Conservation (phyloP, 2,329 filamentous ascomycete genomes). For the Talaromyces sp. region DNA sequence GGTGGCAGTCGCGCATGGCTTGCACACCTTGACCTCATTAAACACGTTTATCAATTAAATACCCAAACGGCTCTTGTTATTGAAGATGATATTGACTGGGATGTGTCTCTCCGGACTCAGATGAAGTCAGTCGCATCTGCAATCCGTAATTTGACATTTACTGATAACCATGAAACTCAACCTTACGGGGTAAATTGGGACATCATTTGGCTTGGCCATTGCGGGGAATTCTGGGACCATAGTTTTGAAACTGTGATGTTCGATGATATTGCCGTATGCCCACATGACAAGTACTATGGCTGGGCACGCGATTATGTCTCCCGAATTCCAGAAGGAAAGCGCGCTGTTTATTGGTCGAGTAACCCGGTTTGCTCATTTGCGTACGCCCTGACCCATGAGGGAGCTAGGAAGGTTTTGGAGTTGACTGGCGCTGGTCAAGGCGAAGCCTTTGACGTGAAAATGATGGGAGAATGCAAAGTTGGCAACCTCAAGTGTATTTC, state of each 20-base stretch:
- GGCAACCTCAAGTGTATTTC: conserved; percentile 37
- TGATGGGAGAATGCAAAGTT: conserved; percentile 35
- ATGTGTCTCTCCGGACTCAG: conserved; percentile 35
- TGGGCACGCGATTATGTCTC: conserved; percentile 14
- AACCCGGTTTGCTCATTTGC: conserved; percentile 39
- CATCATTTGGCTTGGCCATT: conserved; percentile 44
- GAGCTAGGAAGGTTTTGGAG: conserved; percentile 38
- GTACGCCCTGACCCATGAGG: conserved; percentile 45
- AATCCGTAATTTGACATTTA: conserved; percentile 29
- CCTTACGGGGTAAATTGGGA: conserved; percentile 41
- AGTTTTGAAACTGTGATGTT: conserved; percentile 22
- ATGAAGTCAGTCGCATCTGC: conserved; percentile 34
- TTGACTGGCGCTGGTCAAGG: conserved; percentile 30
- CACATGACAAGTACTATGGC: conserved; percentile 19
- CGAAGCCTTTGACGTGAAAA: conserved; percentile 40
- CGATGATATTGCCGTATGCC: conserved; percentile 29
- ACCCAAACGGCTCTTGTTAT: conserved; percentile 42
- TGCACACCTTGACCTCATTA: conserved; percentile 43
- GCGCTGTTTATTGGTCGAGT: conserved; percentile 31
- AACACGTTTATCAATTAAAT: conserved; percentile 23
- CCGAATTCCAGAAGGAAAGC: conserved; percentile 16
- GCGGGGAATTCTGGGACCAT: conserved; percentile 24
- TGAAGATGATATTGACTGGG: conserved; percentile 46
- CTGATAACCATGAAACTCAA: conserved; percentile 2
- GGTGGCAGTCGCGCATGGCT: conserved; percentile 44